Base-by-base conservation (phyloP, 2,329 filamentous ascomycete genomes). In the Aspergillus puulaauensis region DNA sequence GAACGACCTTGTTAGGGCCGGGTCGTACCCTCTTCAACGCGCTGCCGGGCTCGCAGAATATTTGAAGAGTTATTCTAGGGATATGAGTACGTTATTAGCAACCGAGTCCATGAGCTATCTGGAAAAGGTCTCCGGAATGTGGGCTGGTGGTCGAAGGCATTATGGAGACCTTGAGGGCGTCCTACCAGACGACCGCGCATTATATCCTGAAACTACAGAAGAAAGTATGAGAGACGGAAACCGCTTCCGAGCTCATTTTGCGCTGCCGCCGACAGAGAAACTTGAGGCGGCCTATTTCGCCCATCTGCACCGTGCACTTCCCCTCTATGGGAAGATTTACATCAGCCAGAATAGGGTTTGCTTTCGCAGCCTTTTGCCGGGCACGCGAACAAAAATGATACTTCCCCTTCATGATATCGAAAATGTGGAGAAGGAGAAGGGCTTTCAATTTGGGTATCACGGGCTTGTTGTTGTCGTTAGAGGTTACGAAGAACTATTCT, bases 91-190 rank as follows among this genome's bases (percentile, higher is more conserved):
- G 27, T 77, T 96, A 8, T 77, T 98, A 46, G 90, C 93, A 6
- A 91, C 89, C 0, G 93, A 97, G 72, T 96, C 93, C 0, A 96
- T 96, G 87, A 92, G 91, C 2, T 98, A 98, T 70, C 89, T 96
- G 33, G 93, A 96, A 70, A 98, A 97, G 73, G 93, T 98, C 0
- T 96, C 93, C 0, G 93, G 92, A 39, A 98, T 98, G 90, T 95
- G 95, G 86, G 90, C 92, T 64, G 95, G 95, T 35, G 91, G 91
- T 12, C 88, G 89, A 66, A 92, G 89, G 67, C 93, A 98, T 74
- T 99, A 98, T 68, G 87, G 89, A 50, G 89, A 91, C 19, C 84
- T 83, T 21, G 86, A 90, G 70, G 78, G 83, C 14, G 81, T 87
- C 9, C 79, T 84, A 7, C 84, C 88, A 1, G 89, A 88, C 67